Evolutionary conservation across 345 rosid genomes (phyloP).

Genomic region (Gossypium rotundifolium): DNA sequence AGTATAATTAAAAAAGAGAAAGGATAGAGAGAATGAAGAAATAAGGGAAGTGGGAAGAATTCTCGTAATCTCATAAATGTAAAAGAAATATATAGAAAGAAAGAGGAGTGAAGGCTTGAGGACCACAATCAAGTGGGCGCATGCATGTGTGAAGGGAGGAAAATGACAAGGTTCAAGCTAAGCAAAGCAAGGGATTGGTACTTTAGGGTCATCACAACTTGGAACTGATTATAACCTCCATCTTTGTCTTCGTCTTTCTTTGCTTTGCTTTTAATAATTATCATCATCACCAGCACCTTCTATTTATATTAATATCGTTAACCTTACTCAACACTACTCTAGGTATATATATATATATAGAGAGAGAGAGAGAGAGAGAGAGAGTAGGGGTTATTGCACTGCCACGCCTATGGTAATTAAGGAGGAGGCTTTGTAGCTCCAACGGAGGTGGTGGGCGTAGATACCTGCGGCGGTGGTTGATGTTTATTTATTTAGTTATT

Average conservation of each 20-base stretch:
- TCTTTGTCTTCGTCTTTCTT: background rate
- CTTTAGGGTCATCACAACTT: background rate
- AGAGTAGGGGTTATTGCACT: background rate
- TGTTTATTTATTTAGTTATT: background rate
- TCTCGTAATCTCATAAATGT: background rate
- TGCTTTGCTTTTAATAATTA: background rate
- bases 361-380: background rate
- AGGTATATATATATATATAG: background rate
- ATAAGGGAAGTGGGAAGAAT: background rate
- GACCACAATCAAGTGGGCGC: slow-evolving; percentile 23
- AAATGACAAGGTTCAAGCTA: slow-evolving; percentile 17
- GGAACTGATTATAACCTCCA: slow-evolving; percentile 6
- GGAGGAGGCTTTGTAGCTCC: background rate
- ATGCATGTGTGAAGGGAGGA: slow-evolving; percentile 6
- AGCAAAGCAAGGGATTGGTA: slow-evolving; percentile 2
- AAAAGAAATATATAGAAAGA: background rate
- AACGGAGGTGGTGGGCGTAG: background rate
- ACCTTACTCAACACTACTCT: slow-evolving; percentile 1
- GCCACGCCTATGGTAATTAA: background rate
- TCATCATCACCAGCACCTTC: background rate
- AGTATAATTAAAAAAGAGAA: background rate
- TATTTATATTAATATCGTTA: background rate
- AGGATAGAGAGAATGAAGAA: background rate
- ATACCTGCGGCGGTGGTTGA: no score
- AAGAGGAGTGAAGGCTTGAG: background rate